Conservation (phyloP, 2,329 filamentous ascomycete species). For the Knoxdaviesia proteae region DNA sequence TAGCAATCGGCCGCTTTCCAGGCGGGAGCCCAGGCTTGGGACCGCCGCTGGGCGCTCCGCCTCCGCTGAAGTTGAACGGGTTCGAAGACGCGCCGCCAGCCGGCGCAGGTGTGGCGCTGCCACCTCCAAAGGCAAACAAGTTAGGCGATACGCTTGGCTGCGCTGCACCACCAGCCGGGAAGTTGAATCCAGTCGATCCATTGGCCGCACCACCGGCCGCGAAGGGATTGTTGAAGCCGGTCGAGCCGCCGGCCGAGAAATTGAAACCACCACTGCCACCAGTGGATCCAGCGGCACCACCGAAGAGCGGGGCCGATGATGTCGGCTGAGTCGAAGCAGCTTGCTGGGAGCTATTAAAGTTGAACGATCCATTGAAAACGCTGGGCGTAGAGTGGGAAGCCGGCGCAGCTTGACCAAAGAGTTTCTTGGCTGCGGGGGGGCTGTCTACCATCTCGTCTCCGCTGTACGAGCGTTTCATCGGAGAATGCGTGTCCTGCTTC, state of each 20-base stretch:
- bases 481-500: slow-evolving; percentile 15
- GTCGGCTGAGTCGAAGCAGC: slow-evolving; percentile 6
- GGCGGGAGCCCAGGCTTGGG: too few species aligned
- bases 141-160: too few species aligned
- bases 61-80: too few species aligned
- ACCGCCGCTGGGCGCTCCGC: too few species aligned
- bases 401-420: slow-evolving; percentile 4
- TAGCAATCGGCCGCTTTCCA: too few species aligned
- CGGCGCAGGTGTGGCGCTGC: too few species aligned
- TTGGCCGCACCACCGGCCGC: slow-evolving; percentile 10
- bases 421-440: slow-evolving; percentile 7
- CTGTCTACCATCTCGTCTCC: slow-evolving; percentile 4
- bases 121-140: too few species aligned
- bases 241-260: slow-evolving; percentile 9
- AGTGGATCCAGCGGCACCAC: slow-evolving; percentile 8
- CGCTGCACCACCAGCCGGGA: slow-evolving; percentile 11
- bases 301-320: slow-evolving; percentile 7
- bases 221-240: slow-evolving; percentile 20
- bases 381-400: neutral
- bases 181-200: slow-evolving; percentile 14
- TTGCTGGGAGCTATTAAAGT: slow-evolving; percentile 15
- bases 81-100: too few species aligned
- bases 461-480: slow-evolving; percentile 1
- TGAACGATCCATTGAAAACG: slow-evolving; percentile 11
- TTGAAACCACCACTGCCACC: slow-evolving; percentile 8